Conservation (phyloP, 768 basidiomycete genomes). For the Agaricus subrufescens region DNA sequence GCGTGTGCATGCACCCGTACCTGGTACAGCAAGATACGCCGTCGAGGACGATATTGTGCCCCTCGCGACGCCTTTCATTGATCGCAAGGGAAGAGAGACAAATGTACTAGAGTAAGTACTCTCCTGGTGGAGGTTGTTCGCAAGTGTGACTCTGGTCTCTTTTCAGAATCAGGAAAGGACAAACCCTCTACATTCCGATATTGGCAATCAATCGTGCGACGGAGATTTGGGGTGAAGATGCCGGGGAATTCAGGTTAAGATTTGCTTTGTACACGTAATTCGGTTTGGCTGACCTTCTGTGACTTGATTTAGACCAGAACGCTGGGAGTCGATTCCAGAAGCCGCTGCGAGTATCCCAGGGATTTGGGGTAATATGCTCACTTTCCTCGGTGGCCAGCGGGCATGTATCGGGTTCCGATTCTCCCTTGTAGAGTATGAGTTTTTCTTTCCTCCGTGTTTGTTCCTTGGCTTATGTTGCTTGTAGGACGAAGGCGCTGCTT, state of each 20-base stretch:
- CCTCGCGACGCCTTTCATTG: constrained; percentile 39
- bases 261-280: too few relatives aligned
- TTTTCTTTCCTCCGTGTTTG: neutral
- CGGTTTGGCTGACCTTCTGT: too few relatives aligned
- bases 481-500: constrained; percentile 8
- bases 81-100: constrained; percentile 35
- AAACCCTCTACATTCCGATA: constrained; percentile 46
- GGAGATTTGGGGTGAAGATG: constrained; percentile 61
- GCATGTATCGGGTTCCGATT: constrained; percentile 69
- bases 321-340: constrained; percentile 50
- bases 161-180: constrained; percentile 38
- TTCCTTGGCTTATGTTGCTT: neutral
- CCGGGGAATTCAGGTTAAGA: constrained; percentile 49
- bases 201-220: constrained; percentile 46
- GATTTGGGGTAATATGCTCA: constrained; percentile 53
- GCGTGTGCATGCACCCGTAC: constrained; percentile 51
- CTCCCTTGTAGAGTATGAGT: constrained; percentile 28
- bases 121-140: neutral
- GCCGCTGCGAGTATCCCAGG: constrained; percentile 45
- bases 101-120: constrained; percentile 31
- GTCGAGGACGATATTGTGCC: constrained; percentile 51
- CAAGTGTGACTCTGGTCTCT: neutral
- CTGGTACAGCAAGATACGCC: constrained; percentile 36
- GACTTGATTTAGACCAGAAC: constrained; percentile 47
- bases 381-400: constrained; percentile 61